These are phyloP conservation scores for Starmerella powellii DNA, from an alignment of 805 yeast genomes.

Conservation along the genomic window DNA sequence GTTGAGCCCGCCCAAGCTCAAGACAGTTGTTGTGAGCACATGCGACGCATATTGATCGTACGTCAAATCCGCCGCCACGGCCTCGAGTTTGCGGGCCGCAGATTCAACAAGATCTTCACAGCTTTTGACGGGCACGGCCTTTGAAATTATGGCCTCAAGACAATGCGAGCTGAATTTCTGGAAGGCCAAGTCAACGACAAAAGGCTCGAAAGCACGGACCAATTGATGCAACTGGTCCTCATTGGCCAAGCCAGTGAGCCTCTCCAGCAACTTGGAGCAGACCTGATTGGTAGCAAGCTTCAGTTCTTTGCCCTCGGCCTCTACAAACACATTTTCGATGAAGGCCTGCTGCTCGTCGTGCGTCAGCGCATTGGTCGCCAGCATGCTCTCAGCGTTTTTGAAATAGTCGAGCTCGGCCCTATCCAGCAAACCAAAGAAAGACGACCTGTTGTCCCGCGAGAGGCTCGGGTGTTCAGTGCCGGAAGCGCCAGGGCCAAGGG, in stretches of 20 bases:
- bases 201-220: conserved; percentile 58
- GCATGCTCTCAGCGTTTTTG: conserved; percentile 79
- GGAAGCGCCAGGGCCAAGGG: no score
- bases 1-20: conserved; percentile 71
- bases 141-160: conserved; percentile 67
- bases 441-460: conserved; percentile 22
- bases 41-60: conserved; percentile 80
- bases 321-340: conserved; percentile 67
- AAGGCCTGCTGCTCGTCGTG: conserved; percentile 64
- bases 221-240: conserved; percentile 54
- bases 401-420: conserved; percentile 78
- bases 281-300: conserved; percentile 89
- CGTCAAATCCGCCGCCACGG: conserved; percentile 48
- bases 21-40: conserved; percentile 57
- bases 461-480: no score
- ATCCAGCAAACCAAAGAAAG: conserved; percentile 81
- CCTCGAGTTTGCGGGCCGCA: conserved; percentile 55
- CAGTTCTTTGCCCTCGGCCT: conserved; percentile 76
- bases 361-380: conserved; percentile 69
- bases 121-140: conserved; percentile 63
- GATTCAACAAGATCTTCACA: conserved; percentile 50
- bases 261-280: conserved; percentile 83
- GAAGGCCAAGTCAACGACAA: conserved; percentile 60
- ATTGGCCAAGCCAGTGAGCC: conserved; percentile 58
- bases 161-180: conserved; percentile 94